A percentile compares a stretch with the other conserved stretches of the same genome.
Evolutionary conservation across 306 rosid genomes (phyloP).

Genomic region (Cucumis sativus): DNA sequence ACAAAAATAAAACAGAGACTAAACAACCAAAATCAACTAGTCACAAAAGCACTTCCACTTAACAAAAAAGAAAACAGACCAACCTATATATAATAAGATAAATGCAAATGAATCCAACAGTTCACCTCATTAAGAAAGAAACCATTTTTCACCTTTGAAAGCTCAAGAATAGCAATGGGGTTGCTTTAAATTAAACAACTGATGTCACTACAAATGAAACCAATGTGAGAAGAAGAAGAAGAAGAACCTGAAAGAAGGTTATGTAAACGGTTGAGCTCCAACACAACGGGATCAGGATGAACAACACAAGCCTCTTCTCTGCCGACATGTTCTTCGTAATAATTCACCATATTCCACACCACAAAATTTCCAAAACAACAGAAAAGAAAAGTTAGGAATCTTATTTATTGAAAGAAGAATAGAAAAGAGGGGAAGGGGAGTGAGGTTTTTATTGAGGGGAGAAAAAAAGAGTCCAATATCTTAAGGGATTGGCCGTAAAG

Average conservation of each 20-base stretch:
- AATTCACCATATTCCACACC: conserved; percentile 27
- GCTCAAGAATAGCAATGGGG: background rate
- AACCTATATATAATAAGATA: background rate
- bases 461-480: conserved; percentile 12
- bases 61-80: background rate
- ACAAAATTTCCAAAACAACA: conserved; percentile 5
- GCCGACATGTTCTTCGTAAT: conserved; percentile 32
- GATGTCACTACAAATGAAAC: background rate
- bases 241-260: conserved; percentile 55
- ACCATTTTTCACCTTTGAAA: background rate
- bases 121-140: background rate
- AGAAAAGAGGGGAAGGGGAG: background rate
- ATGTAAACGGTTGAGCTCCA: conserved; percentile 64
- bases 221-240: background rate
- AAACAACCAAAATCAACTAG: background rate
- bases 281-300: conserved; percentile 41
- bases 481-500: conserved; percentile 54
- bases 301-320: conserved; percentile 38
- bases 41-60: background rate
- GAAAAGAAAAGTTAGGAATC: conserved; percentile 3
- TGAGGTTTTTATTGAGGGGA: background rate
- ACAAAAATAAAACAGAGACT: background rate
- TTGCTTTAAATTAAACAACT: background rate
- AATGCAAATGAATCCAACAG: background rate
- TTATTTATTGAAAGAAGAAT: conserved; percentile 1